These are phyloP conservation scores for Thelonectria olida DNA, from an alignment of 2,329 filamentous ascomycete species.

Conservation along the genomic window DNA sequence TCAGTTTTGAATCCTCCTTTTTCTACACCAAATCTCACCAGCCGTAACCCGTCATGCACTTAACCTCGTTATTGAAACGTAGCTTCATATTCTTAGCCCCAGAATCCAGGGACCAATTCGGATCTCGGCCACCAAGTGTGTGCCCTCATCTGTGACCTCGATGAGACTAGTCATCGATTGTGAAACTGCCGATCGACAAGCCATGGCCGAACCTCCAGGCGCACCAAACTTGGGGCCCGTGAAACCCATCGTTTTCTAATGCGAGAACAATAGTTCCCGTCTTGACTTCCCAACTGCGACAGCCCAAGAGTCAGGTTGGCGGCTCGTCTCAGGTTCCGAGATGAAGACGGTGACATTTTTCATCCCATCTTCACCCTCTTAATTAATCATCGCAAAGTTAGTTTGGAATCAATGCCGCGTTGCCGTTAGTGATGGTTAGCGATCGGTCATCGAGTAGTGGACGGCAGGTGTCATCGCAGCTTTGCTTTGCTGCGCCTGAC, in stretches of 20 bases:
- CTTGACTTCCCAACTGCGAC: not conserved
- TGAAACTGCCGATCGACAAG: slow-evolving; percentile 13
- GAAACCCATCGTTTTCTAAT: not conserved
- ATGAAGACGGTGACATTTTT: not conserved
- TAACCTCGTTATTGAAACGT: slow-evolving; percentile 4
- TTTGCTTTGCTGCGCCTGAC: not conserved
- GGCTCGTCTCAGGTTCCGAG: not conserved
- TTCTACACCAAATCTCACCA: not conserved
- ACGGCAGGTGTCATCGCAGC: not conserved
- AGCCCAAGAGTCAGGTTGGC: slow-evolving; percentile 1
- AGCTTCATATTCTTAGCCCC: not conserved
- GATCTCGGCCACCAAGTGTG: slow-evolving; percentile 8
- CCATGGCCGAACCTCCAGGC: not conserved
- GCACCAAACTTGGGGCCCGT: not conserved
- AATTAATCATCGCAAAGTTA: not conserved
- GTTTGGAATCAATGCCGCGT: not conserved
- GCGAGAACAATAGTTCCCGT: not conserved
- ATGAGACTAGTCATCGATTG: slow-evolving; percentile 10
- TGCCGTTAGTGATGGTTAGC: not conserved
- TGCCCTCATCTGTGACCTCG: slow-evolving; percentile 10
- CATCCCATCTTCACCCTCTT: not conserved
- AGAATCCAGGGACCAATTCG: slow-evolving; percentile 1
- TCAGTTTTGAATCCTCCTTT: not conserved
- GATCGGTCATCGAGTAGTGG: not conserved
- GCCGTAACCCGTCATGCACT: not conserved